Evolutionary conservation across 164 flowering plant species (phyloP).

Genomic region (Liriodendron chinense): DNA sequence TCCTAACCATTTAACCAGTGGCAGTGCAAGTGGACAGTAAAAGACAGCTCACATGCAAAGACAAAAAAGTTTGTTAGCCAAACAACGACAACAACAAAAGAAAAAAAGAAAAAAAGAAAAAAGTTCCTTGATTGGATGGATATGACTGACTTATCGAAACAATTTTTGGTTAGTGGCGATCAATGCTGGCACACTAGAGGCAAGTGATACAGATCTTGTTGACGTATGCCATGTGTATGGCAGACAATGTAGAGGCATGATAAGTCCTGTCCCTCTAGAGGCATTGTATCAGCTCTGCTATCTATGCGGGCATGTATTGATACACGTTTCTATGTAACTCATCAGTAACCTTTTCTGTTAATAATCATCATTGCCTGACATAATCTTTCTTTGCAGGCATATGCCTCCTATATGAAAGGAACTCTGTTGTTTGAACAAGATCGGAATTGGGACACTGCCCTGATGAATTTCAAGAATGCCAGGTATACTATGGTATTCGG

Average conservation of each 20-base stretch:
- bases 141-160: no score
- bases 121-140: no score
- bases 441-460: constrained; percentile 84
- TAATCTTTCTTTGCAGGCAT: constrained; percentile 54
- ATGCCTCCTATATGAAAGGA: constrained; percentile 94
- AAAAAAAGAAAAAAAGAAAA: no score
- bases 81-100: no score
- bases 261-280: neutral
- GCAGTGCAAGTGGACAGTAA: no score
- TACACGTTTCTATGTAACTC: neutral
- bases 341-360: neutral
- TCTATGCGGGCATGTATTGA: neutral
- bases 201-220: neutral
- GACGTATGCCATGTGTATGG: neutral
- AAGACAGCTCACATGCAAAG: no score
- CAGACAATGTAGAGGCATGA: neutral
- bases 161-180: neutral
- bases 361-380: neutral
- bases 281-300: neutral
- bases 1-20: no score
- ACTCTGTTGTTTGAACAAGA: constrained; percentile 88
- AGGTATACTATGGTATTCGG: constrained; percentile 41
- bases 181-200: neutral
- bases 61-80: no score
- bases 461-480: constrained; percentile 81